Evolutionary conservation across 805 yeast genomes (phyloP), one percentile per base, ranked within the genome.

Genomic region (Zygoascus ofunaensis): DNA sequence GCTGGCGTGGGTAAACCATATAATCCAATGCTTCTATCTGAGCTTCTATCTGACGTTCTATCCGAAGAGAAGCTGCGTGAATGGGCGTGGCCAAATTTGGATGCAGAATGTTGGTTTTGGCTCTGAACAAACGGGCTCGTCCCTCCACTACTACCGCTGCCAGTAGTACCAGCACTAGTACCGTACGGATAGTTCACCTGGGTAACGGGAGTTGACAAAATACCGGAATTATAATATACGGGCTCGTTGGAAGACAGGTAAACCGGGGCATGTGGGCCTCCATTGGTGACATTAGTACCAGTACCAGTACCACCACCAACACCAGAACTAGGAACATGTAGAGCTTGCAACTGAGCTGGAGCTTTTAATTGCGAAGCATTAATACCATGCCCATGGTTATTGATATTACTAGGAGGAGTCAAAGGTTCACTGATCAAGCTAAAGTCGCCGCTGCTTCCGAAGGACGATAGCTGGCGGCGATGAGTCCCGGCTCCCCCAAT

Each of bases 401-500:
- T n/a, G n/a, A 36, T 12, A 36, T 36, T 15, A 23, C 44, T 48
- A 15, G 49, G 49, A 15, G 49, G 49, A 37, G 49, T 45, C 37
- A 36, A 20, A 5, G 49, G 49, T 28, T 45, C 49, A 10, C 38
- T 22, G 12, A 38, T 28, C 5, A 15, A 19, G 8, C 24, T 17
- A 18, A 45, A 45, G 23, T 43, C 43, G 12, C 47, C 48, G 30
- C 42, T 30, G 33, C 47, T 43, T 12, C 49, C 48, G 37, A 45
- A 37, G 12, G 49, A 45, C n/a, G 44, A 19, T 15, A 37, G 15
- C 19, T 45, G 45, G 17, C 47, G 44, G 21, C 44, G 49, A 18
- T 37, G 36, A 22, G 41, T 17, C 19, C 20, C 18, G 12, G 19
- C 36, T 5, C 32, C 32, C 7, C 36, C 19, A 7, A 17, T 26